phyloP scores from a whole-genome alignment of 2,329 filamentous ascomycete genomes.

The Chrysoporthe puriensis region DNA sequence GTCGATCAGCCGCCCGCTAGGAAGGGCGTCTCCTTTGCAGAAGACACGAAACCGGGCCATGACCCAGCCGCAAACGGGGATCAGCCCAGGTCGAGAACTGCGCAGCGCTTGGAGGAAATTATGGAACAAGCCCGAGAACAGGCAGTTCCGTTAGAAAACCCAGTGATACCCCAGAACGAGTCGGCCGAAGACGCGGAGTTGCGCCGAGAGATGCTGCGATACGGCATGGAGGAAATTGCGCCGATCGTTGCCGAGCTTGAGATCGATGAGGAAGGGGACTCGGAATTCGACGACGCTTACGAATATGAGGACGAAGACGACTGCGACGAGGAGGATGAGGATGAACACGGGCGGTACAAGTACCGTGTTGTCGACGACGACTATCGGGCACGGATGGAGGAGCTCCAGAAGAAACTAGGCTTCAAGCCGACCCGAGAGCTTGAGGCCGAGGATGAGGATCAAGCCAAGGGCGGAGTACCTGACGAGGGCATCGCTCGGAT shows the following conservation, averaged over 20 bases:
- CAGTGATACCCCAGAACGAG: slow-evolving; percentile 73
- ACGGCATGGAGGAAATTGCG: slow-evolving; percentile 85
- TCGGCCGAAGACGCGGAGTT: slow-evolving; percentile 78
- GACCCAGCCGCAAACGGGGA: slow-evolving; percentile 29
- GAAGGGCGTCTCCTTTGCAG: slow-evolving; percentile 67
- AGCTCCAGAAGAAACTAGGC: slow-evolving; percentile 77
- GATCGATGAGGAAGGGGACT: slow-evolving; percentile 62
- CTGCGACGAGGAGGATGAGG: slow-evolving; percentile 58
- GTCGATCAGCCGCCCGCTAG: slow-evolving; percentile 37
- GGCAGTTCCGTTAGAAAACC: slow-evolving; percentile 49
- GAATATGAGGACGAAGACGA: slow-evolving; percentile 56
- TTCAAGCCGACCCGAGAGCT: slow-evolving; percentile 53
- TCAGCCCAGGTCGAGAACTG: slow-evolving; percentile 43
- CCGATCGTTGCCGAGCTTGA: slow-evolving; percentile 91
- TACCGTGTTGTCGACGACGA: slow-evolving; percentile 69
- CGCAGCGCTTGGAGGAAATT: slow-evolving; percentile 57
- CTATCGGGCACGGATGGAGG: slow-evolving; percentile 81
- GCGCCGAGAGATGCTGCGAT: slow-evolving; percentile 87
- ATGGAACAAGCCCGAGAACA: slow-evolving; percentile 61
- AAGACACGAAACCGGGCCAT: slow-evolving; percentile 58
- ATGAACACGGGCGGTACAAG: slow-evolving; percentile 75
- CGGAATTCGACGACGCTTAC: slow-evolving; percentile 23
- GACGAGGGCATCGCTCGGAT: slow-evolving; percentile 62
- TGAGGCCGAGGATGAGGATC: slow-evolving; percentile 37
- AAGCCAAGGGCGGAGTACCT: slow-evolving; percentile 7